Percentiles rank a stretch among this genome's conserved stretches.
These are phyloP conservation scores for Cochlearia excelsa DNA, from an alignment of 345 rosid species.

Conservation along the genomic window DNA sequence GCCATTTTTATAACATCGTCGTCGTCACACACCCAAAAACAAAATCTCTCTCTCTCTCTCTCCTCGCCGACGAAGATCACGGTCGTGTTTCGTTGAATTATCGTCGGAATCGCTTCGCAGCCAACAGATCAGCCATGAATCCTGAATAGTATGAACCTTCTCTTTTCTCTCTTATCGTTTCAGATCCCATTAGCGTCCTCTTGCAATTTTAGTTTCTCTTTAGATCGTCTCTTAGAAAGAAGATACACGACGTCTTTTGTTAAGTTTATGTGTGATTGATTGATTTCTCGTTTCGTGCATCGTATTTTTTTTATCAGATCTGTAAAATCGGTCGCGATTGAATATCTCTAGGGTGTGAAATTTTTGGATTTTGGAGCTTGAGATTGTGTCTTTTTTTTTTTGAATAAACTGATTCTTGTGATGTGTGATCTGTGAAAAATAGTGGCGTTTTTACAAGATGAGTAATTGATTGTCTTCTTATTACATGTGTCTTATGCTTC, in stretches of 20 bases:
- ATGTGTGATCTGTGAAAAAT: too few relatives aligned
- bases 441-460: neutral
- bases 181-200: constrained; percentile 17
- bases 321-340: constrained; percentile 16
- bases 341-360: constrained; percentile 4
- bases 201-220: constrained; percentile 9
- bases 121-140: constrained; percentile 58
- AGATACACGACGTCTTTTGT: neutral
- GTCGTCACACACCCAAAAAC: constrained; percentile 12
- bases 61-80: constrained; percentile 38
- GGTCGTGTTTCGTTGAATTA: constrained; percentile 8
- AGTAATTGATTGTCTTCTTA: neutral
- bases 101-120: constrained; percentile 26
- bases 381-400: constrained; percentile 12
- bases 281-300: constrained; percentile 10
- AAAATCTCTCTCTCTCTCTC: constrained; percentile 23
- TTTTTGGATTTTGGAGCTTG: neutral
- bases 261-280: neutral
- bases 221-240: neutral
- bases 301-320: constrained; percentile 28
- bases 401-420: neutral
- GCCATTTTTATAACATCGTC: constrained; percentile 30
- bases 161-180: neutral
- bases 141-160: constrained; percentile 77
- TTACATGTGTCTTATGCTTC: constrained; percentile 4